A percentile compares a stretch with the other conserved stretches of the same genome.
These are phyloP conservation scores for Penicillium corylophilum DNA, from an alignment of 2,329 filamentous ascomycete genomes.

Conservation along the genomic window DNA sequence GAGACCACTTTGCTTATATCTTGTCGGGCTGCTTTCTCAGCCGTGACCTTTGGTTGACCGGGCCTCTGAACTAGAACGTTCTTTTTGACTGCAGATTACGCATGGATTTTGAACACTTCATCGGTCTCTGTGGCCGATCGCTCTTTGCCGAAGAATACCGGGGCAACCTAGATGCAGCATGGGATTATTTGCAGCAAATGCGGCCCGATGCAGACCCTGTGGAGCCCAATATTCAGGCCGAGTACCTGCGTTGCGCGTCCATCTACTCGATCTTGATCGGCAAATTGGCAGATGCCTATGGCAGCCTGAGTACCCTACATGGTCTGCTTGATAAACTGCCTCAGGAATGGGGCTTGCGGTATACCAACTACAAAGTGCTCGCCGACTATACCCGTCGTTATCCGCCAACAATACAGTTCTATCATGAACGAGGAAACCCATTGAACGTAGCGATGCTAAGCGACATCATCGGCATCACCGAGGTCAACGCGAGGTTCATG, in stretches of 20 bases:
- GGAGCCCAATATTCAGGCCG: conserved; percentile 11
- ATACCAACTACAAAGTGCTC: conserved; percentile 18
- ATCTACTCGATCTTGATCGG: conserved; percentile 18
- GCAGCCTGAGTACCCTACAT: conserved; percentile 8
- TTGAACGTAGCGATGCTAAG: conserved; percentile 12
- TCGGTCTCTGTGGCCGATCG: conserved; percentile 17
- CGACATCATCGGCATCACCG: conserved; percentile 11
- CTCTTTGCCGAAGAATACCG: conserved; percentile 23
- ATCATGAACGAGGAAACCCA: conserved; percentile 21
- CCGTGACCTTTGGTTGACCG: no score
- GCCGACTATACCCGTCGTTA: conserved; percentile 22
- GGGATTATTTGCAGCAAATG: conserved; percentile 13
- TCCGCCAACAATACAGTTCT: conserved; percentile 22
- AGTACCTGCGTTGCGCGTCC: conserved; percentile 18
- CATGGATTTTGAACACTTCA: conserved; percentile 16
- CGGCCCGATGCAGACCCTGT: not conserved
- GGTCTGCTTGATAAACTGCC: conserved; percentile 12
- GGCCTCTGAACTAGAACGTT: not conserved
- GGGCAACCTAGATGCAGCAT: conserved; percentile 20
- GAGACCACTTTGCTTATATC: not conserved
- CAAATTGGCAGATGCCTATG: conserved; percentile 17
- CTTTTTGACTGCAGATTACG: not conserved
- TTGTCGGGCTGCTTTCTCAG: not conserved
- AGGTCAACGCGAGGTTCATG: conserved; percentile 13
- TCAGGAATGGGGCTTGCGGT: conserved; percentile 25